A percentile compares a stretch with the other conserved stretches of the same genome.
phyloP scores from a whole-genome alignment of 1,284 basidiomycete genomes.

The Ceratobasidium theobromae region DNA sequence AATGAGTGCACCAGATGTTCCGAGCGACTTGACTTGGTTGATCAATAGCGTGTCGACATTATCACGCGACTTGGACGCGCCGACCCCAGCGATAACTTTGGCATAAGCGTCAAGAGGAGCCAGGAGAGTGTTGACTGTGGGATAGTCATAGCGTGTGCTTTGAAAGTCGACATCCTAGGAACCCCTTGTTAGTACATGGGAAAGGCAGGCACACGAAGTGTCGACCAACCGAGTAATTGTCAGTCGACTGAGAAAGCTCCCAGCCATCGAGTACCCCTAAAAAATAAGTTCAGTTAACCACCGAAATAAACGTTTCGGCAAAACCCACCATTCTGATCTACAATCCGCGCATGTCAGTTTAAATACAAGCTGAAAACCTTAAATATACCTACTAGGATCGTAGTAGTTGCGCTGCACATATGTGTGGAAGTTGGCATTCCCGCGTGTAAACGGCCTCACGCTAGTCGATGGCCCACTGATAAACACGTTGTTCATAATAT shows the following conservation, averaged over 20 bases:
- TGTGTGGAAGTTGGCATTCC: slow-evolving; percentile 47
- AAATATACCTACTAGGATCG: slow-evolving; percentile 39
- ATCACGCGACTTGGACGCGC: slow-evolving; percentile 45
- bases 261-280: slow-evolving; percentile 43
- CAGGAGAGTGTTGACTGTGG: slow-evolving; percentile 42
- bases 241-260: slow-evolving; percentile 41
- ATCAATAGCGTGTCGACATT: slow-evolving; percentile 45
- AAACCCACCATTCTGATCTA: slow-evolving; percentile 8
- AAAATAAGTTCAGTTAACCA: slow-evolving; percentile 28
- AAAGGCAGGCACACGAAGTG: background rate
- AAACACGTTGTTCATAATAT: slow-evolving; percentile 46
- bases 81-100: slow-evolving; percentile 43
- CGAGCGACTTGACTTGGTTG: slow-evolving; percentile 43
- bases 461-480: slow-evolving; percentile 42
- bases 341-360: background rate
- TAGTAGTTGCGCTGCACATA: slow-evolving; percentile 42
- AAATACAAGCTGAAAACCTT: background rate
- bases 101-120: slow-evolving; percentile 43
- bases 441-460: slow-evolving; percentile 41
- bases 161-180: slow-evolving; percentile 43
- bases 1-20: slow-evolving; percentile 44
- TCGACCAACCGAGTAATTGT: slow-evolving; percentile 41
- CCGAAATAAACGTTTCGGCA: background rate
- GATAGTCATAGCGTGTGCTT: slow-evolving; percentile 42
- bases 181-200: background rate